phyloP scores from a whole-genome alignment of 768 basidiomycete genomes.

The Solioccasus polychromus region DNA sequence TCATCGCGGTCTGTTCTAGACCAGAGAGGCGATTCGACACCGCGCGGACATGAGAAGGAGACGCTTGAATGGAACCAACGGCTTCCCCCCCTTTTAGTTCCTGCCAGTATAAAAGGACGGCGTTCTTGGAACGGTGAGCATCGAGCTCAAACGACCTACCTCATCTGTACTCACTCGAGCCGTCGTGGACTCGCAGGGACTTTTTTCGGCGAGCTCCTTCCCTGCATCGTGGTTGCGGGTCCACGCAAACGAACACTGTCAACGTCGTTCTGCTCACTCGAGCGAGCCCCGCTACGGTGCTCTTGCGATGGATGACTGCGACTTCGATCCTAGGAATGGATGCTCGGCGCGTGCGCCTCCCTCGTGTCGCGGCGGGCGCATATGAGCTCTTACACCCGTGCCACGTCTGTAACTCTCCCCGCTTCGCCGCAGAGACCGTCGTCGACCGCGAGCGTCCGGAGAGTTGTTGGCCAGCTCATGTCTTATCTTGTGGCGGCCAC shows the following conservation, averaged over 20 bases:
- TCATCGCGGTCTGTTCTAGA: conserved; percentile 5
- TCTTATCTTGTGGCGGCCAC: too few relatives aligned
- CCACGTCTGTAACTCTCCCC: too few relatives aligned
- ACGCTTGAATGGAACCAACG: not conserved
- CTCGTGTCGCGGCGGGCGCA: conserved; percentile 9
- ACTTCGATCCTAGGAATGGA: conserved; percentile 45
- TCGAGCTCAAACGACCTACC: conserved; percentile 2
- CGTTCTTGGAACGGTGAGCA: conserved; percentile 10
- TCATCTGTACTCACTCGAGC: conserved; percentile 2
- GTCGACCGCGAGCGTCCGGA: too few relatives aligned
- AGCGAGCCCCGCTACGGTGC: conserved; percentile 31
- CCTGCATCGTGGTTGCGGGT: conserved; percentile 33
- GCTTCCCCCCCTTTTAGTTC: not conserved
- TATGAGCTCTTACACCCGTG: too few relatives aligned
- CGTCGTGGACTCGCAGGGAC: conserved; percentile 6
- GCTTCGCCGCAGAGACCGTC: too few relatives aligned
- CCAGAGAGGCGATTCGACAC: not conserved
- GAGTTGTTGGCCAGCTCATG: too few relatives aligned
- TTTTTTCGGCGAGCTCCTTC: conserved; percentile 17
- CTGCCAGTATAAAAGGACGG: conserved; percentile 18
- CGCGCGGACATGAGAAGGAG: conserved; percentile 4
- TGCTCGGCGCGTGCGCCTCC: conserved; percentile 15
- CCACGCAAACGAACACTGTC: conserved; percentile 32
- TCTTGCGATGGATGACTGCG: conserved; percentile 83
- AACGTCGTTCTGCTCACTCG: conserved; percentile 24